These are phyloP conservation scores for Buxus sempervirens DNA, from an alignment of 164 flowering plant genomes.

Conservation along the genomic window DNA sequence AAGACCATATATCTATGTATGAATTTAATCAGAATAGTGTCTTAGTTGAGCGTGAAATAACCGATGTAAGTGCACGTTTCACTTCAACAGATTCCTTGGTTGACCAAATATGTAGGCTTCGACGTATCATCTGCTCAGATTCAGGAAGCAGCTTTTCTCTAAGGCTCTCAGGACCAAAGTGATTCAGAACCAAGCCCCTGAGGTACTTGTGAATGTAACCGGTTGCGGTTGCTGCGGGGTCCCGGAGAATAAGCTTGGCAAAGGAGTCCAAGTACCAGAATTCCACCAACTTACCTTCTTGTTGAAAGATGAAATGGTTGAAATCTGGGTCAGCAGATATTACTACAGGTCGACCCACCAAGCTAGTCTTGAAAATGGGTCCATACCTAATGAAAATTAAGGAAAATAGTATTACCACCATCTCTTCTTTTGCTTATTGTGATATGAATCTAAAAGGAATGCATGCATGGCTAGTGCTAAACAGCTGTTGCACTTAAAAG, in stretches of 20 bases:
- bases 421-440: too few relatives aligned
- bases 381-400: slow-evolving; percentile 11
- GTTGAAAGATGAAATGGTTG: slow-evolving; percentile 18
- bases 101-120: slow-evolving; percentile 15
- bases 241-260: slow-evolving; percentile 12
- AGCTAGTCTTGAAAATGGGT: slow-evolving; percentile 13
- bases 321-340: slow-evolving; percentile 18
- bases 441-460: too few relatives aligned
- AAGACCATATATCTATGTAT: not conserved
- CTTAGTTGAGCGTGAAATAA: too few relatives aligned
- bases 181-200: slow-evolving; percentile 17
- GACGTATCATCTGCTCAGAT: slow-evolving; percentile 9
- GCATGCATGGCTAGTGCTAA: too few relatives aligned
- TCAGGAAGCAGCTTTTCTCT: slow-evolving; percentile 17
- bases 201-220: slow-evolving; percentile 19
- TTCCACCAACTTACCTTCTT: slow-evolving; percentile 24
- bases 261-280: slow-evolving; percentile 28
- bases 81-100: slow-evolving; percentile 15
- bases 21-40: not conserved
- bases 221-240: slow-evolving; percentile 8
- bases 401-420: too few relatives aligned
- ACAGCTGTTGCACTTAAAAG: too few relatives aligned
- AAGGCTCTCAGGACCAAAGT: slow-evolving; percentile 24
- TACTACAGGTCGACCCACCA: slow-evolving; percentile 20
- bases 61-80: slow-evolving; percentile 8